A percentile compares a stretch with the other conserved stretches of the same genome.
These are phyloP conservation scores for Amborella trichopoda DNA, from an alignment of 164 flowering plant genomes.

Conservation along the genomic window DNA sequence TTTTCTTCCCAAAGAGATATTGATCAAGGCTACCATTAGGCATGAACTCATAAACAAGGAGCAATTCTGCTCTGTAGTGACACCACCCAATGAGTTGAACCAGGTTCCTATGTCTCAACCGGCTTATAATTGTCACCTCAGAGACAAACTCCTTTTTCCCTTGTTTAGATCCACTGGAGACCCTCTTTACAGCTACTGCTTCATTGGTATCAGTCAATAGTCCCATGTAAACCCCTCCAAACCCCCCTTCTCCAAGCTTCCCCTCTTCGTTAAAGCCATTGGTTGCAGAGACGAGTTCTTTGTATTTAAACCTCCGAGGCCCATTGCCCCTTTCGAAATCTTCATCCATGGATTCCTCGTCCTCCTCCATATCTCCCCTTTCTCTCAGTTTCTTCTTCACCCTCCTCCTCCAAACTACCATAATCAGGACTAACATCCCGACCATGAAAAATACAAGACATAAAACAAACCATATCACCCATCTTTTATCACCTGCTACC, in stretches of 20 bases:
- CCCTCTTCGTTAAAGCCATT: conserved; percentile 15
- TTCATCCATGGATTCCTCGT: background rate
- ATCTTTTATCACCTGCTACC: no score
- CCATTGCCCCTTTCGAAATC: conserved; percentile 6
- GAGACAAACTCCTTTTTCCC: conserved; percentile 36
- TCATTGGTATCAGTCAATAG: conserved; percentile 9
- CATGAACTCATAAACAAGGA: conserved; percentile 45
- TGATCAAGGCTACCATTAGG: conserved; percentile 37
- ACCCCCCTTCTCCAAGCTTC: conserved; percentile 24
- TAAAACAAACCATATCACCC: background rate
- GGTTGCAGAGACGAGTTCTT: conserved; percentile 16
- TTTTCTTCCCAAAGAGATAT: conserved; percentile 22
- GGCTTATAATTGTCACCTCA: conserved; percentile 38
- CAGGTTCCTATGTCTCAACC: conserved; percentile 33
- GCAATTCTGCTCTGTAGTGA: conserved; percentile 29
- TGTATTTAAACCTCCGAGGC: conserved; percentile 14
- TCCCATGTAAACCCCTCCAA: conserved; percentile 34
- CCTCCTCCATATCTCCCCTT: background rate
- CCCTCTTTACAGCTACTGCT: conserved; percentile 26
- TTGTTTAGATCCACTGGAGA: conserved; percentile 28
- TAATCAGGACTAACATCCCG: background rate
- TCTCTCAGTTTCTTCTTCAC: background rate
- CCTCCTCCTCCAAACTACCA: background rate
- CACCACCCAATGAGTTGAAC: conserved; percentile 46
- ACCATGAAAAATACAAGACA: no score